Base-by-base conservation (phyloP, 805 yeast genomes). In the Wickerhamomyces queroliae region DNA sequence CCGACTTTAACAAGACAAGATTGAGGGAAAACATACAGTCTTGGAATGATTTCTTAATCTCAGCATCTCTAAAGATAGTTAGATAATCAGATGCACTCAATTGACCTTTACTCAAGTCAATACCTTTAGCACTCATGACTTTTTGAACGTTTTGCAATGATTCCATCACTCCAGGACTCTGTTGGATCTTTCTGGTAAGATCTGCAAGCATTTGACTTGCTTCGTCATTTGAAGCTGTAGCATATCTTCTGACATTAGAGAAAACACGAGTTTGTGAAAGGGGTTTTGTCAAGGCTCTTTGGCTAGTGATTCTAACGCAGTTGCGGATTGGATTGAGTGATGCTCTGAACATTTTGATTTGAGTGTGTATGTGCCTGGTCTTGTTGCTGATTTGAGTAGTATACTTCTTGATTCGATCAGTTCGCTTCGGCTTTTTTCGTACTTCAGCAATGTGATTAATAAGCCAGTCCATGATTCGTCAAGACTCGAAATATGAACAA, bases 31-130 rank as follows among this genome's bases (percentile, higher is more conserved):
- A 36, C 23, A 15, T 29, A 36, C 38, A 50, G 6, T 53, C 52
- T 22, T 37, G 33, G 52, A 57, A 50, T 3, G 59, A 51, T 8
- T 39, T 36, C 37, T 52, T 54, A 24, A 55, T 35, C 17, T 57
- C 59, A 38, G 46, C 46, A 34, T 57, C 54, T 42, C 46, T 47
- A 11, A 57, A 32, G n/a, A 57, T 39, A 42, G 54, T 55, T 22
- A 57, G 12, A 19, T 30, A 30, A n/a, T 30, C 13, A 15, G 10
- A n/a, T 30, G 33, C 22, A 12, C 22, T 18, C 12, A 30, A 30
- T 12, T 18, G 10, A 10, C 33, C 33, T 4, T 5, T 16, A 18
- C 9, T 19, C 2, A 19, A 8, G 12, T 30, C 22, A 30, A 30
- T 30, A 3, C 33, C 33, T 19, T 30, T 30, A 10, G 10, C 22